phyloP scores from a whole-genome alignment of 1,284 basidiomycete genomes.

The Moesziomyces aphidis region DNA sequence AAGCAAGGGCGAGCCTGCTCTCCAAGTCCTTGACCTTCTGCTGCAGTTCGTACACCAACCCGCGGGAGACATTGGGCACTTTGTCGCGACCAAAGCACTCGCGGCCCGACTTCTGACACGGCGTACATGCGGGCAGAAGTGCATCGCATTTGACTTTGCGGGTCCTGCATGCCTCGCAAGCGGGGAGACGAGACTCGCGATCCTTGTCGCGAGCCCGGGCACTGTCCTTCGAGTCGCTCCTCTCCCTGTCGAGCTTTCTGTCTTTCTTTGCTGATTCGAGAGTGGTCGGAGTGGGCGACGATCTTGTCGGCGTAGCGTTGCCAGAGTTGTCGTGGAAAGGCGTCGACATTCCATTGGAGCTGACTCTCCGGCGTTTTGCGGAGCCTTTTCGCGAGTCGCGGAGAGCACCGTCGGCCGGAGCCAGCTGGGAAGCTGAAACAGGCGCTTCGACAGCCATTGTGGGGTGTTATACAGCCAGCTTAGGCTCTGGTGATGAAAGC shows the following conservation, averaged over 20 bases:
- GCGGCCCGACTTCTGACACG: constrained; percentile 36
- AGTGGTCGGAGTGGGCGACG: constrained; percentile 2
- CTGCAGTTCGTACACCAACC: constrained; percentile 42
- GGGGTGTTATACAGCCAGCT: background rate
- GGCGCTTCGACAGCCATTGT: background rate
- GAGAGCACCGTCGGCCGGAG: background rate
- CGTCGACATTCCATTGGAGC: background rate
- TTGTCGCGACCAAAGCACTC: constrained; percentile 49
- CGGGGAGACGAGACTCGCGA: constrained; percentile 32
- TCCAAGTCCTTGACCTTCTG: constrained; percentile 48
- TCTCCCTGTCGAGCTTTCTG: constrained; percentile 15
- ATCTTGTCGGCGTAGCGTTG: constrained; percentile 7
- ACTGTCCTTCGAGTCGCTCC: constrained; percentile 16
- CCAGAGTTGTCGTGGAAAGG: background rate
- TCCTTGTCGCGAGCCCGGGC: constrained; percentile 26
- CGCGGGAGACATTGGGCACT: constrained; percentile 35
- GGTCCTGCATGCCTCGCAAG: constrained; percentile 39
- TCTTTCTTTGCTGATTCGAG: constrained; percentile 2
- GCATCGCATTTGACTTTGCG: constrained; percentile 51
- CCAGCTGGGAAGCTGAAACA: background rate
- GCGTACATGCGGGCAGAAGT: constrained; percentile 42
- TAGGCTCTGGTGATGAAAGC: background rate
- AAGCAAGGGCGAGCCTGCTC: constrained; percentile 27
- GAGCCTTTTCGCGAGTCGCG: background rate
- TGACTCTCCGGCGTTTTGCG: background rate